phyloP scores from a whole-genome alignment of 164 flowering plant species.

The grape (Vitis vinifera) region ASM3070453v1 NC_081806.1:7496001-7496500 shows the following conservation, averaged over 20 bases:
- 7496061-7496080: constrained; percentile 15
- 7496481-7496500: constrained; percentile 22
- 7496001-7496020: constrained; percentile 6
- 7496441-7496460: not conserved
- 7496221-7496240: not conserved
- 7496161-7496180: constrained; percentile 3
- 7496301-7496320: not conserved
- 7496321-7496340: not conserved
- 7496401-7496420: too few relatives aligned
- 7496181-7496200: constrained; percentile 5
- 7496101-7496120: constrained; percentile 5
- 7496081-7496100: not conserved
- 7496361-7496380: too few relatives aligned
- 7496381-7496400: too few relatives aligned
- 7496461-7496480: constrained; percentile 7
- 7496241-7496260: not conserved
- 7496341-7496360: too few relatives aligned
- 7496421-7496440: too few relatives aligned
- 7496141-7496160: not conserved
- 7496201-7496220: not conserved
- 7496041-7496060: constrained; percentile 10
- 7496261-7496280: not conserved
- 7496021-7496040: constrained; percentile 3
- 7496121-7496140: constrained; percentile 9
- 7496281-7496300: not conserved